Conservation (phyloP, 2,329 filamentous ascomycete genomes). For the Colletotrichum sp. region DNA sequence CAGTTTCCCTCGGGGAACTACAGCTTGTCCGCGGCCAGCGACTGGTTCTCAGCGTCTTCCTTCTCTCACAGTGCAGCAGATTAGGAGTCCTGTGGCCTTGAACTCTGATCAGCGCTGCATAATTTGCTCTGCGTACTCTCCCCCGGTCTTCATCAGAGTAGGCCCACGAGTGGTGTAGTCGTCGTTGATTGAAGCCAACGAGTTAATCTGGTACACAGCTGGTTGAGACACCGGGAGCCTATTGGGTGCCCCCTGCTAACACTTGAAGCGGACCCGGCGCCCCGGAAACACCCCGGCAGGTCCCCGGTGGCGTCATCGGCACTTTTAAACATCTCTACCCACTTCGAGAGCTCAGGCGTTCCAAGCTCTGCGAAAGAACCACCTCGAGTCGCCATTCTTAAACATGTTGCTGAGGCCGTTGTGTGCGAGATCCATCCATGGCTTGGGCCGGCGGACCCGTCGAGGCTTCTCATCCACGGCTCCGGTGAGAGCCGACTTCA, state of each 20-base stretch:
- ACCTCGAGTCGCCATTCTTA: background rate
- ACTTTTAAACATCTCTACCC: background rate
- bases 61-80: background rate
- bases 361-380: background rate
- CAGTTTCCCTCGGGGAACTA: background rate
- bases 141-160: background rate
- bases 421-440: background rate
- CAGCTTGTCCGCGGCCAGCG: background rate
- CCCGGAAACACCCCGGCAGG: background rate
- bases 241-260: background rate
- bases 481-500: constrained; percentile 43
- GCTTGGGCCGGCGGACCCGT: background rate
- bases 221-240: background rate
- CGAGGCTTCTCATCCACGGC: constrained; percentile 40
- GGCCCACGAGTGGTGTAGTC: background rate
- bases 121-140: background rate
- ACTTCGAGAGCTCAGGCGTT: background rate
- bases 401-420: background rate
- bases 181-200: background rate
- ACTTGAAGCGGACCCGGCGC: background rate
- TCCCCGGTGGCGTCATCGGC: constrained; percentile 7
- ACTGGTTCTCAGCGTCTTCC: background rate
- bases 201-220: background rate
- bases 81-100: background rate
- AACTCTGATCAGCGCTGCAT: background rate